Evolutionary conservation across 2,329 filamentous ascomycete genomes (phyloP).

Genomic region (Passalora sequoiae): DNA sequence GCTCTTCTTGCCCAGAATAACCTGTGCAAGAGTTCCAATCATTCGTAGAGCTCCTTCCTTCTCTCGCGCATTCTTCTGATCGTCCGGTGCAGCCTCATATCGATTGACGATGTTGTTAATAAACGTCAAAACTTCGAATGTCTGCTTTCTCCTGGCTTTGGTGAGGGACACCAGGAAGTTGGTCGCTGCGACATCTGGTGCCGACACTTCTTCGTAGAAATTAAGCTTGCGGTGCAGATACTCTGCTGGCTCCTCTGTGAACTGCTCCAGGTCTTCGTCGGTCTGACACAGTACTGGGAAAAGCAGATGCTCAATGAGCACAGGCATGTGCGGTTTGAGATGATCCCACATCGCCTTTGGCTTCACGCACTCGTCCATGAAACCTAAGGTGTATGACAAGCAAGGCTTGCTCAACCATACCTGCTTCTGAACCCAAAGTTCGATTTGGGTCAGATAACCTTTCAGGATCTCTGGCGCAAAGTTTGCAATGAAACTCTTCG

Average conservation of each 20-base stretch:
- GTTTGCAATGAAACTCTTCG: constrained; percentile 83
- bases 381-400: constrained; percentile 87
- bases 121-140: constrained; percentile 88
- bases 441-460: constrained; percentile 87
- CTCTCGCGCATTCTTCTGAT: constrained; percentile 86
- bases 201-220: constrained; percentile 94
- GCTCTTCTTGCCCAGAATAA: constrained; percentile 96
- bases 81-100: constrained; percentile 77
- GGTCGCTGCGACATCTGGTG: constrained; percentile 89
- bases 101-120: constrained; percentile 92
- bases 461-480: constrained; percentile 96
- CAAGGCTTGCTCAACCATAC: constrained; percentile 93
- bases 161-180: constrained; percentile 95
- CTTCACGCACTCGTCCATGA: constrained; percentile 94
- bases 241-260: constrained; percentile 89
- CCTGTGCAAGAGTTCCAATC: constrained; percentile 90
- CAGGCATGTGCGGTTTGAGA: constrained; percentile 87
- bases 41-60: constrained; percentile 96
- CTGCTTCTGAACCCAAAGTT: constrained; percentile 94
- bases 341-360: constrained; percentile 96
- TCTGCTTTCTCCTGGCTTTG: constrained; percentile 91
- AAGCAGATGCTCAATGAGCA: constrained; percentile 86
- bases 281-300: constrained; percentile 93
- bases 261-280: constrained; percentile 87
- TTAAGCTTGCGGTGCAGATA: constrained; percentile 97